phyloP scores from a whole-genome alignment of 2,329 filamentous ascomycete species.

The Stenocarpella maydis region DNA sequence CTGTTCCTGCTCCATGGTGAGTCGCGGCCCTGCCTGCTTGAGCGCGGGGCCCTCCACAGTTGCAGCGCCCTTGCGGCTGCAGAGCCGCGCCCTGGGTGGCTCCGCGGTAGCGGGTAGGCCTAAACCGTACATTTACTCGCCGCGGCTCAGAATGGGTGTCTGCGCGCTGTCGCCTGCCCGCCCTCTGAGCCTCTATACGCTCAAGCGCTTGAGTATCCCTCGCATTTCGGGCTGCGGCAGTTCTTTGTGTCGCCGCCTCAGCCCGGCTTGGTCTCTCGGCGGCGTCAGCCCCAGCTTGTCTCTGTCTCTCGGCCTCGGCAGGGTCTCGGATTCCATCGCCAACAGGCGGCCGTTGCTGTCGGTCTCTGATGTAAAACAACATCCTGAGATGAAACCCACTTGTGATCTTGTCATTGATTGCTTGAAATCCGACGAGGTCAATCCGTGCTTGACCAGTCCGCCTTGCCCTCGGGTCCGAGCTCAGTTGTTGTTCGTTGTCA shows the following conservation, averaged over 20 bases:
- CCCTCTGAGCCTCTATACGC: background rate
- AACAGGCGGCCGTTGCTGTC: background rate
- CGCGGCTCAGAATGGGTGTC: background rate
- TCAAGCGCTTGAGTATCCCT: background rate
- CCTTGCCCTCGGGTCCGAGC: too few species aligned
- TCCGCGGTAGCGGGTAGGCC: background rate
- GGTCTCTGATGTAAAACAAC: background rate
- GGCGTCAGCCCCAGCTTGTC: background rate
- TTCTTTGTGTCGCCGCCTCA: background rate
- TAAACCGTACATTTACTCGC: background rate
- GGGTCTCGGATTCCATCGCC: background rate
- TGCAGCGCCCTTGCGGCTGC: constrained; percentile 8
- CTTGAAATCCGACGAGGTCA: background rate
- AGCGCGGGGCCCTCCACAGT: background rate
- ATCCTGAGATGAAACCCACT: background rate
- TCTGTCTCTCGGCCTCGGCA: background rate
- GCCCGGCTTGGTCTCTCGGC: background rate
- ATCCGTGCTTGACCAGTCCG: background rate
- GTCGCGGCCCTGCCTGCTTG: constrained; percentile 36
- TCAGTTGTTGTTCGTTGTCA: background rate
- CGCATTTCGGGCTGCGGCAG: too few species aligned
- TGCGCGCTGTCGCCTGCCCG: background rate
- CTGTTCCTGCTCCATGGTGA: constrained; percentile 39
- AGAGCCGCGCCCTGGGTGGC: background rate
- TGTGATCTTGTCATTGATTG: background rate